phyloP scores from a whole-genome alignment of 768 basidiomycete species.

The Pleurotus pulmonarius region DNA sequence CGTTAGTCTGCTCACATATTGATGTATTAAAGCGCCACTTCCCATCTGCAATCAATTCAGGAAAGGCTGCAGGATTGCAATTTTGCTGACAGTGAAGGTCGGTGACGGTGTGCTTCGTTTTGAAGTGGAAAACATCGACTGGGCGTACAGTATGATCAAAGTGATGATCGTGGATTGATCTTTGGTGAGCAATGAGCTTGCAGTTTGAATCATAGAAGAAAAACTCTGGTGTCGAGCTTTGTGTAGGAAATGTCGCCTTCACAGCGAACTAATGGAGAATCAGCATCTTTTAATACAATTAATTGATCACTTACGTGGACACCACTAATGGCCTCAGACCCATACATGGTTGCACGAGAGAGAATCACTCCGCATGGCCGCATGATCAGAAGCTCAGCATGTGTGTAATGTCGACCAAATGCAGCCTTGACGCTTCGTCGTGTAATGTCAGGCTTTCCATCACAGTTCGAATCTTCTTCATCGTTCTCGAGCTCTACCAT shows the following conservation, averaged over 20 bases:
- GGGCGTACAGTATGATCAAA: too few species aligned
- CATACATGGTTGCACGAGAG: not conserved
- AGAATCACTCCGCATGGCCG: slow-evolving; percentile 20
- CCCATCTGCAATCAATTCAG: slow-evolving; percentile 14
- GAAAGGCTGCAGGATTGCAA: slow-evolving; percentile 19
- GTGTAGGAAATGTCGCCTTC: not conserved
- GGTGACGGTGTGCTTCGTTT: not conserved
- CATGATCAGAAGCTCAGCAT: slow-evolving; percentile 27
- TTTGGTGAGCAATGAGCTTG: not conserved
- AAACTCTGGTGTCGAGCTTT: not conserved
- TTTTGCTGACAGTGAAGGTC: slow-evolving; percentile 16
- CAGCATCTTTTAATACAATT: not conserved
- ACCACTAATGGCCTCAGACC: not conserved
- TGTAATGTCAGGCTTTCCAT: too few species aligned
- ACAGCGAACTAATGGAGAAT: not conserved
- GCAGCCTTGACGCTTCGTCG: slow-evolving; percentile 3
- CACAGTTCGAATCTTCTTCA: slow-evolving; percentile 11
- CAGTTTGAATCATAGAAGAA: not conserved
- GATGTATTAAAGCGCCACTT: slow-evolving; percentile 24
- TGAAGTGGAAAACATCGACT: too few species aligned
- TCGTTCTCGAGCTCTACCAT: not conserved
- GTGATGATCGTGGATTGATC: too few species aligned
- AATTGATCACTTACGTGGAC: not conserved
- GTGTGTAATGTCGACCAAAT: slow-evolving; percentile 20
- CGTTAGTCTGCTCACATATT: slow-evolving; percentile 26